Evolutionary conservation across 371 early-diverging fungal species (phyloP).

Genomic region (Rhizopus microsporus): DNA sequence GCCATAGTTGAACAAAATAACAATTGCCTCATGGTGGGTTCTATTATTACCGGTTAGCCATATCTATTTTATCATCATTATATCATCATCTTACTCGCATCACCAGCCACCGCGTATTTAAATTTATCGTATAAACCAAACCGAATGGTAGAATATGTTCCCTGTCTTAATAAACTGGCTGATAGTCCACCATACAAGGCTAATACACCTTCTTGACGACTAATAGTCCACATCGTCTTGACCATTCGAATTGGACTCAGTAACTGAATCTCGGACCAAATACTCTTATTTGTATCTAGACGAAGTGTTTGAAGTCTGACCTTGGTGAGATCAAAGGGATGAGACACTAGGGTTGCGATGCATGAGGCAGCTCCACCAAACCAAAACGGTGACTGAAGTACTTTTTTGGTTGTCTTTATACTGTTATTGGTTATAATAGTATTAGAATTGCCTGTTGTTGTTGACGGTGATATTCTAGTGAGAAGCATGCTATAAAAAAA

Average conservation of each 20-base stretch:
- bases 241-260: constrained; percentile 43
- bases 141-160: constrained; percentile 73
- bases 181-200: constrained; percentile 66
- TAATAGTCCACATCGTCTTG: constrained; percentile 45
- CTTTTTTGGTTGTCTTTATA: constrained; percentile 2
- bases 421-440: background rate
- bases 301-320: constrained; percentile 70
- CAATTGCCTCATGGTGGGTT: constrained; percentile 53
- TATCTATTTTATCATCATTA: background rate
- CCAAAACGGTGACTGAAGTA: constrained; percentile 54
- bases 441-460: background rate
- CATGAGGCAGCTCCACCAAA: constrained; percentile 64
- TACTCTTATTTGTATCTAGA: constrained; percentile 16
- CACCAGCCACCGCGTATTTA: constrained; percentile 48
- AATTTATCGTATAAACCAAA: constrained; percentile 69
- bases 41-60: constrained; percentile 14
- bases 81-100: constrained; percentile 38
- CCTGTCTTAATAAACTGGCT: constrained; percentile 67
- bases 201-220: constrained; percentile 41
- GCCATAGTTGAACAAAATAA: constrained; percentile 62
- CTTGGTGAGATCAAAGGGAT: constrained; percentile 78
- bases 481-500: background rate
- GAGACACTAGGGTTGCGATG: constrained; percentile 67
- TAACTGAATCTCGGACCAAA: constrained; percentile 32
- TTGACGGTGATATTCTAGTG: background rate